A percentile compares a stretch with the other conserved stretches of the same genome.
Evolutionary conservation across 1,284 basidiomycete genomes (phyloP).

Genomic region (Naganishia cerealis): DNA sequence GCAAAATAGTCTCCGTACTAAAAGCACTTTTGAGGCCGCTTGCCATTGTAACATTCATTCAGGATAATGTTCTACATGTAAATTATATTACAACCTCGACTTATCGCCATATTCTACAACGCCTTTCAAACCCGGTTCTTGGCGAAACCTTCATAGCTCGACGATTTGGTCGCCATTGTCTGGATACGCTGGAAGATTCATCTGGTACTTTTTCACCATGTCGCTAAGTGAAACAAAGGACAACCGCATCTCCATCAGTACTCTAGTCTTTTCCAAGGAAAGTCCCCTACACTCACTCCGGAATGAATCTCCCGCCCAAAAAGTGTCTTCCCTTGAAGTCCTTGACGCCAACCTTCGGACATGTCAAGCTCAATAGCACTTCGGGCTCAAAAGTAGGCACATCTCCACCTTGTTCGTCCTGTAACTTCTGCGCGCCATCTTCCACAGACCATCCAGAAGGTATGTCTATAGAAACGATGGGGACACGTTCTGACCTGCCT

Average conservation of each 20-base stretch:
- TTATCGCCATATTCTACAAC: background rate
- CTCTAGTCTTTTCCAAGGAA: background rate
- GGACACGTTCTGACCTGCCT: conserved; percentile 55
- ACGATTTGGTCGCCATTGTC: conserved; percentile 73
- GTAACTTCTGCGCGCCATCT: conserved; percentile 44
- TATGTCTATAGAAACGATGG: conserved; percentile 89
- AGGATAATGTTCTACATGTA: background rate
- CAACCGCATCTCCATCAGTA: background rate
- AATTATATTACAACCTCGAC: conserved; percentile 5
- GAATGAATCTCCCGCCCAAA: conserved; percentile 86
- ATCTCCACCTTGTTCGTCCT: conserved; percentile 66
- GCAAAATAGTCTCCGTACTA: too few relatives aligned
- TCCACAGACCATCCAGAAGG: conserved; percentile 91
- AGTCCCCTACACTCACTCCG: conserved; percentile 61
- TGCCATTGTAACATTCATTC: too few relatives aligned
- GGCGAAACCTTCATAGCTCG: conserved; percentile 56
- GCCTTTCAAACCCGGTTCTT: background rate
- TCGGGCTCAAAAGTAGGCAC: conserved; percentile 64
- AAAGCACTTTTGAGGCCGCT: too few relatives aligned
- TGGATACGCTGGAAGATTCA: conserved; percentile 75
- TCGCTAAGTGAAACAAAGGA: conserved; percentile 54
- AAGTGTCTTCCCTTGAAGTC: conserved; percentile 79
- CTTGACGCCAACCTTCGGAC: conserved; percentile 83
- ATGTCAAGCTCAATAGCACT: conserved; percentile 85
- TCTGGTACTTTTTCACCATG: conserved; percentile 68